phyloP scores from a whole-genome alignment of 441 rosid species.

The Macaranga tanarius region DNA sequence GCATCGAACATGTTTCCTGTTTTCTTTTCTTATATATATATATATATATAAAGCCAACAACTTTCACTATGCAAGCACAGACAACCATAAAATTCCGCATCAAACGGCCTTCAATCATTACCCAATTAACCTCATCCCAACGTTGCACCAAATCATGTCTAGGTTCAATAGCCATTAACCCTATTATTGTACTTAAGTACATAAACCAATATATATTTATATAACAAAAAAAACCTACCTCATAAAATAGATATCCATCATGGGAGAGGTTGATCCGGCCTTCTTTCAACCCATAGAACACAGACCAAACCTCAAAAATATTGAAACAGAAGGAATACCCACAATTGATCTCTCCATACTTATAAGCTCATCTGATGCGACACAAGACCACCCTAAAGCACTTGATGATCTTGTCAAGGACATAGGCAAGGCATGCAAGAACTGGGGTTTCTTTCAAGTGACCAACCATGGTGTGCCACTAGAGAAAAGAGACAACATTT shows the following conservation, averaged over 20 bases:
- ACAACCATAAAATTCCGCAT: no score
- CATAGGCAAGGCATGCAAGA: slow-evolving; percentile 53
- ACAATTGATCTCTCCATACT: slow-evolving; percentile 53
- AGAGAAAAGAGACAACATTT: slow-evolving; percentile 36
- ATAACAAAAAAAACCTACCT: no score
- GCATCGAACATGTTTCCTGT: no score
- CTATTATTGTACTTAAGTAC: no score
- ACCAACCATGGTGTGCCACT: slow-evolving; percentile 62
- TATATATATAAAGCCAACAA: no score
- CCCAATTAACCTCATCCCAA: no score
- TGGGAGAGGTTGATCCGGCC: slow-evolving; percentile 44
- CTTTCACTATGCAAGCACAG: no score
- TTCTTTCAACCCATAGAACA: slow-evolving; percentile 40
- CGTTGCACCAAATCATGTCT: no score
- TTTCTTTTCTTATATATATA: no score
- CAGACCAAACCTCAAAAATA: slow-evolving; percentile 31
- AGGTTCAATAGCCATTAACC: no score
- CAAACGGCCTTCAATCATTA: no score
- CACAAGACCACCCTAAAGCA: neutral
- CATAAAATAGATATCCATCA: slow-evolving; percentile 1
- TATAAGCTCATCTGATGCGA: slow-evolving; percentile 17
- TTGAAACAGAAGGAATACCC: slow-evolving; percentile 35
- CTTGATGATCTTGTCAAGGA: slow-evolving; percentile 32
- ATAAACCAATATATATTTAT: no score
- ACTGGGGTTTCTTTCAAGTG: slow-evolving; percentile 72